Conservation (phyloP, 768 basidiomycete species). For the Mycena metata region DNA sequence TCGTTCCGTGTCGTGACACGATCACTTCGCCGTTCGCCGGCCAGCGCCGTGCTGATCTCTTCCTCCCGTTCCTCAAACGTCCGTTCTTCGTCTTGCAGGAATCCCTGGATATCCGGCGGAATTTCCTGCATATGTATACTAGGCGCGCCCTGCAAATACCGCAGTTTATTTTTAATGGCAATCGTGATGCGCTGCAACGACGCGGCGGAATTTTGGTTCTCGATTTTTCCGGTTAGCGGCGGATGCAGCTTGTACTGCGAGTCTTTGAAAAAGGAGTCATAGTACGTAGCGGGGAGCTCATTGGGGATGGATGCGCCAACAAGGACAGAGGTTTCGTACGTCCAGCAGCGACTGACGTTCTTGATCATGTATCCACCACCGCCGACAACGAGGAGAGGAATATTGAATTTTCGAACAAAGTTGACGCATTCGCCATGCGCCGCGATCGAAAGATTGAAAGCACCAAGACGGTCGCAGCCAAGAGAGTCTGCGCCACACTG, state of each 20-base stretch:
- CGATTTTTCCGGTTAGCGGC: constrained; percentile 89
- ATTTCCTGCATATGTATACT: constrained; percentile 97
- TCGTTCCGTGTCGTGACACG: constrained; percentile 72
- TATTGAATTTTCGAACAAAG: constrained; percentile 92
- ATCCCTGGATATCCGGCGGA: constrained; percentile 88
- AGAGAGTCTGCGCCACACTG: constrained; percentile 98
- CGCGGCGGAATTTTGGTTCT: constrained; percentile 90
- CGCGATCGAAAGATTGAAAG: constrained; percentile 97
- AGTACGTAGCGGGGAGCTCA: constrained; percentile 89
- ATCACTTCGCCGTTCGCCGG: constrained; percentile 70
- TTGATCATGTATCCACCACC: constrained; percentile 98
- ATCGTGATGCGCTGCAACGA: constrained; percentile 91
- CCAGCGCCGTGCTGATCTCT: constrained; percentile 67
- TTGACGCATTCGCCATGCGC: constrained; percentile 99
- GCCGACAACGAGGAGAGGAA: constrained; percentile 92
- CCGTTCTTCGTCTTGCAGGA: constrained; percentile 80
- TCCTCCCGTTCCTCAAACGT: constrained; percentile 79
- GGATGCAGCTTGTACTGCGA: constrained; percentile 95
- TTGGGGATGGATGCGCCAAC: constrained; percentile 88
- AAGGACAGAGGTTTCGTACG: constrained; percentile 96
- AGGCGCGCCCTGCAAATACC: constrained; percentile 96
- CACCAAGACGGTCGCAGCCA: constrained; percentile 94
- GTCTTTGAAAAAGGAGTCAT: constrained; percentile 94
- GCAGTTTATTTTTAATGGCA: constrained; percentile 86
- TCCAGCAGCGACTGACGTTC: constrained; percentile 98